Evolutionary conservation across 2,329 filamentous ascomycete species (phyloP), one percentile per base, ranked within the genome.

Genomic region (Pseudogymnoascus verrucosus): DNA sequence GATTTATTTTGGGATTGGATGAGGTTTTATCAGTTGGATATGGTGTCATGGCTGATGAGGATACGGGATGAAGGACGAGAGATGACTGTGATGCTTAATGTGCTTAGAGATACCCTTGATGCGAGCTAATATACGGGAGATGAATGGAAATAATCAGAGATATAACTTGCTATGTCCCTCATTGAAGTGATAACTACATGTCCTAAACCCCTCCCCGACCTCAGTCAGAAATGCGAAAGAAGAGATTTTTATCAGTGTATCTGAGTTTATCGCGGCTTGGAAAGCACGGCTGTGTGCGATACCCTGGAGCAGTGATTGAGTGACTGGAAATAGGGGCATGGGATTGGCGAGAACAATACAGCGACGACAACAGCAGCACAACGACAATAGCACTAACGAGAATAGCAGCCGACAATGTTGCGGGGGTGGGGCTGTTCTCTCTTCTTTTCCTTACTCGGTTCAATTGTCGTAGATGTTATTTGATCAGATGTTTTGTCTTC

Each of bases 71-170:
- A 21, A 16, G 26, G 47, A 54, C 16, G 26, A 12, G 47, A 31
- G 26, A 54, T 36, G 51, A 57, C 28, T 34, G 28, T 36, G 51
- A 57, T 57, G 51, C 51, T 57, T 57, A 57, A 57, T 57, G 51
- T 57, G 28, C 51, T 21, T 57, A 57, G 10, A 36, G 51, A 57
- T 57, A 57, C 51, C 51, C 51, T 57, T 57, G 51, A 57, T 57
- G 28, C 51, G 51, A 57, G 44, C 44, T 28, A 28, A 57, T 57
- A 57, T 34, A 57, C 51, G 28, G 10, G 51, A 12, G 26, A 57
- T 21, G 28, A 57, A 57, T 57, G 51, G 26, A 57, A 12, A 57
- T 36, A 57, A 57, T 57, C 51, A 57, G 51, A 57, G 4, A 51
- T 51, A 57, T 57, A 57, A 57, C 51, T 16, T 57, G 51, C 26